phyloP scores from a whole-genome alignment of 495 filamentous ascomycete species.

The Cenococcum geophilum region DNA sequence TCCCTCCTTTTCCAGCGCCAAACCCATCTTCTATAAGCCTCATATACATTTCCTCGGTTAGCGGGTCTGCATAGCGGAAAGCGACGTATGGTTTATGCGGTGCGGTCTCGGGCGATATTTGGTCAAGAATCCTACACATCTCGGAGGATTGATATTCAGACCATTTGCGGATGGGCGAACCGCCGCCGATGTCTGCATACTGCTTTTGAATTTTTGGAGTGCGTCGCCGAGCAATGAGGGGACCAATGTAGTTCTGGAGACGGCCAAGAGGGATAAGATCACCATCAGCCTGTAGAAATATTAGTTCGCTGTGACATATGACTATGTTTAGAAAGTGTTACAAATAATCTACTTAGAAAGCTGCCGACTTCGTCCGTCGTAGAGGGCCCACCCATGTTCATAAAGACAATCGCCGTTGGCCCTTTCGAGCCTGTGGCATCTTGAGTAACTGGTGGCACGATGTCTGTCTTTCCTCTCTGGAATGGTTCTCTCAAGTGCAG shows the following conservation, averaged over 20 bases:
- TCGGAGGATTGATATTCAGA: constrained; percentile 86
- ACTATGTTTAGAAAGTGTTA: constrained; percentile 40
- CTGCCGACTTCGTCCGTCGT: constrained; percentile 79
- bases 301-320: constrained; percentile 18
- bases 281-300: constrained; percentile 61
- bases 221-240: constrained; percentile 74
- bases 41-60: constrained; percentile 90
- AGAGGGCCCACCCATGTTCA: constrained; percentile 98
- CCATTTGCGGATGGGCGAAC: constrained; percentile 96
- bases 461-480: constrained; percentile 44
- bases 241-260: constrained; percentile 83
- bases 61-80: constrained; percentile 90
- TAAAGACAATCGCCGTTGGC: constrained; percentile 91
- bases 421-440: constrained; percentile 56
- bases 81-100: constrained; percentile 98
- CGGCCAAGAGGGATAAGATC: constrained; percentile 96
- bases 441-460: constrained; percentile 69
- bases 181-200: constrained; percentile 91
- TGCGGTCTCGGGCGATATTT: constrained; percentile 82
- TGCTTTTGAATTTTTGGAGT: constrained; percentile 95
- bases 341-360: constrained; percentile 93
- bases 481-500: constrained; percentile 34
- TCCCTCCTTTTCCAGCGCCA: constrained; percentile 73
- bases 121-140: constrained; percentile 94
- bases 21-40: constrained; percentile 82